These are phyloP conservation scores for Esteya vermicola DNA, from an alignment of 2,329 filamentous ascomycete genomes.

Conservation along the genomic window DNA sequence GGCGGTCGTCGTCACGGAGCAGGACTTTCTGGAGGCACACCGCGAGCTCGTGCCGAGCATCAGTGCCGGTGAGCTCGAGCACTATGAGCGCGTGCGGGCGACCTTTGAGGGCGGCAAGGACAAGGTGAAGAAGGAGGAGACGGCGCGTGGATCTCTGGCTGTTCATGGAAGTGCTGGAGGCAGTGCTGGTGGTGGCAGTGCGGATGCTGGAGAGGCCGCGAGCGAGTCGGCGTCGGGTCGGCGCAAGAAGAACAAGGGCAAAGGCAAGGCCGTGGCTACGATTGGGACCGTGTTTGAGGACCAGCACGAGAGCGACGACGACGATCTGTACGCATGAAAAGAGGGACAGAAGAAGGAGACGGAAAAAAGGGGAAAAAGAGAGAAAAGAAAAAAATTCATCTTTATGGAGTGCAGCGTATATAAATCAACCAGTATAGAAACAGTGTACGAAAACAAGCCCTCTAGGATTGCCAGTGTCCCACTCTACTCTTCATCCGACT, in stretches of 20 bases:
- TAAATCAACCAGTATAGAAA: neutral
- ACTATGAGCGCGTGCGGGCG: conserved; percentile 74
- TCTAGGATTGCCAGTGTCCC: neutral
- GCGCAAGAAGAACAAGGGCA: conserved; percentile 15
- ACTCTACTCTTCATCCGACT: neutral
- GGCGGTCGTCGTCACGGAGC: conserved; percentile 74
- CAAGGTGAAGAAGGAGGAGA: conserved; percentile 22
- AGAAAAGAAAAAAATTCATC: neutral
- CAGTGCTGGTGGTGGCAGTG: conserved; percentile 9
- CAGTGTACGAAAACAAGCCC: too few species aligned
- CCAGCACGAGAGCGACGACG: conserved; percentile 41
- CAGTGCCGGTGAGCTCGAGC: conserved; percentile 76
- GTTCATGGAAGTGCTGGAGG: conserved; percentile 15
- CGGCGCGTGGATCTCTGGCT: too few species aligned
- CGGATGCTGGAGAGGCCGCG: too few species aligned
- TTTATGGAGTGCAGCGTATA: too few species aligned
- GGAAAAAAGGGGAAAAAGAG: neutral
- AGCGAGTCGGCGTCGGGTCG: too few species aligned
- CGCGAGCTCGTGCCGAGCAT: conserved; percentile 85
- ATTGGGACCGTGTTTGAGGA: conserved; percentile 34
- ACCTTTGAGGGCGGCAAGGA: conserved; percentile 76
- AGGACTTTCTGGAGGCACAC: conserved; percentile 74
- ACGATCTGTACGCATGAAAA: conserved; percentile 34
- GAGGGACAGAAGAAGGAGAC: neutral
- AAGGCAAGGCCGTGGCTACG: conserved; percentile 26